phyloP scores from a whole-genome alignment of 805 yeast species.

The Spathaspora arborariae region DNA sequence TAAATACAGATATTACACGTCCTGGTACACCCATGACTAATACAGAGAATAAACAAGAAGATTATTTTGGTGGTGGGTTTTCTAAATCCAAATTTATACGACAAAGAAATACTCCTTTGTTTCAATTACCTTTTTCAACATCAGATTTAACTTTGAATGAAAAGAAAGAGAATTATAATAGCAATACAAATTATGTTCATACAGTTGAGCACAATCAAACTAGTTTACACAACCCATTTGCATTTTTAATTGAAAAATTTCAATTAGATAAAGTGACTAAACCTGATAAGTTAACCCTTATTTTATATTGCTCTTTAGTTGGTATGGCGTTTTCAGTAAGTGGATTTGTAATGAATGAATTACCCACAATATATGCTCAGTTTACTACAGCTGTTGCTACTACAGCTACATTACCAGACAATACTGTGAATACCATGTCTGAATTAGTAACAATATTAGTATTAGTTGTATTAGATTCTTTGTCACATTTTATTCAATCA shows the following conservation, averaged over 20 bases:
- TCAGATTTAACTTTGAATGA: conserved; percentile 31
- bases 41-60: not conserved
- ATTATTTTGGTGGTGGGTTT: not conserved
- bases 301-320: conserved; percentile 71
- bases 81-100: conserved; percentile 12
- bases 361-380: conserved; percentile 27
- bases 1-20: conserved; percentile 19
- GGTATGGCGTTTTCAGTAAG: conserved; percentile 73
- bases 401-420: conserved; percentile 3
- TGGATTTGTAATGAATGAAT: conserved; percentile 67
- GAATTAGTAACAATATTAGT: conserved; percentile 40
- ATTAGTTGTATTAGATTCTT: conserved; percentile 60
- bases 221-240: conserved; percentile 19
- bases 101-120: conserved; percentile 20
- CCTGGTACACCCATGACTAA: conserved; percentile 15
- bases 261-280: conserved; percentile 28
- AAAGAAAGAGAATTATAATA: conserved; percentile 9
- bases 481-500: conserved; percentile 77
- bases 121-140: conserved; percentile 29
- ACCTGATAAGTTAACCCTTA: conserved; percentile 78
- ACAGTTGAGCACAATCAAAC: conserved; percentile 15
- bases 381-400: conserved; percentile 10
- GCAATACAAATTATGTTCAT: conserved; percentile 8
- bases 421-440: conserved; percentile 10
- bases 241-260: conserved; percentile 10